Evolutionary conservation across 345 rosid species (phyloP).

Genomic region (Lepidium didymum): DNA sequence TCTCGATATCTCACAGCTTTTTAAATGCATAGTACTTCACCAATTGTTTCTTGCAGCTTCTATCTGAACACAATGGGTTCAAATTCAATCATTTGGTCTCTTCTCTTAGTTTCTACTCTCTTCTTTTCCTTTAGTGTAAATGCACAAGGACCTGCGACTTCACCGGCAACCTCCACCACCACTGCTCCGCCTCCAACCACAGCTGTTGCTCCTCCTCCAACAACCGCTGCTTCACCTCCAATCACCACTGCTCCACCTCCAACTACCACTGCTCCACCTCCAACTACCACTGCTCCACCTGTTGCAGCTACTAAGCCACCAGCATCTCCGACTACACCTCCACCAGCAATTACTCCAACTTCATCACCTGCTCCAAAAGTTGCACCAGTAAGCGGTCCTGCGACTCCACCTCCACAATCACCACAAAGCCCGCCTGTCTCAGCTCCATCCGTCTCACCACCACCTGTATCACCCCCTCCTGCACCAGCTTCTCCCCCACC

Average conservation of each 20-base stretch:
- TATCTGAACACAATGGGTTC: constrained; percentile 44
- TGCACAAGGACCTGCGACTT: constrained; percentile 70
- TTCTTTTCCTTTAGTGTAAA: constrained; percentile 31
- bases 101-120: constrained; percentile 31
- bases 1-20: neutral
- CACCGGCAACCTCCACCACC: constrained; percentile 54
- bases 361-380: constrained; percentile 52
- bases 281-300: neutral
- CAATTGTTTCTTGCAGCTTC: constrained; percentile 11
- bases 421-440: constrained; percentile 44
- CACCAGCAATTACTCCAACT: constrained; percentile 44
- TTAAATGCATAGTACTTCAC: constrained; percentile 19
- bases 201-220: constrained; percentile 21
- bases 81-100: constrained; percentile 19
- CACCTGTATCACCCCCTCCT: constrained; percentile 43
- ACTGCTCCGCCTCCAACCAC: constrained; percentile 30
- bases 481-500: constrained; percentile 40
- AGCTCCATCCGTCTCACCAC: constrained; percentile 42
- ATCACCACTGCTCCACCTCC: constrained; percentile 21
- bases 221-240: constrained; percentile 33
- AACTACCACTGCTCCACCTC: too few species aligned
- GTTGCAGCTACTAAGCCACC: constrained; percentile 37
- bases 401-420: constrained; percentile 47
- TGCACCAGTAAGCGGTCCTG: constrained; percentile 56
- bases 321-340: constrained; percentile 34